Evolutionary conservation across 1,139 yeast genomes (phyloP), one percentile per base, ranked within the genome.

Genomic region (Saccharomyces pastorianus): DNA sequence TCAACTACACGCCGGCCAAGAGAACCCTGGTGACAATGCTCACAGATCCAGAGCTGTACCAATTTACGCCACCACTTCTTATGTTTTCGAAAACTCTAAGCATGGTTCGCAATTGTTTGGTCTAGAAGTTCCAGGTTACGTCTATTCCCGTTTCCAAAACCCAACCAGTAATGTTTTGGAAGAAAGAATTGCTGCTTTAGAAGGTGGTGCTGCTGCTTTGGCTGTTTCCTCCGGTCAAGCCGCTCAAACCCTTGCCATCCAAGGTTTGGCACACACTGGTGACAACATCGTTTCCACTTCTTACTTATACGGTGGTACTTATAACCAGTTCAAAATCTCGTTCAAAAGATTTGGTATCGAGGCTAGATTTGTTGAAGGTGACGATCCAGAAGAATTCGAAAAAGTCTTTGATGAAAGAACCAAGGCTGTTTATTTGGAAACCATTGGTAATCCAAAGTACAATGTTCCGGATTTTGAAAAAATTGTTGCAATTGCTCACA

Each of bases 201-300:
- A 93, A 74, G 86, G 87, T 56, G 99, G 98, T 66, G 83, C 84
- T 54, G 96, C 86, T 59, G 98, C 96, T 3, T 74, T 91, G 58
- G 95, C 96, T n/a, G 85, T 86, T 38, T 73, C 96, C 31, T 90
- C 97, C 11, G 98, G 99, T 58, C 97, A 90, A 74, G 93, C 97
- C 53, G 97, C 98, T 44, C 97, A 90, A 71, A 81, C 89, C 63
- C 70, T 88, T 58, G 96, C 97, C 38, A 77, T 90, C 67, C 78
- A 88, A 47, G 90, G 90, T 56, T 79, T 90, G 64, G 96, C 96
- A 46, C 90, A 86, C 64, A 72, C 81, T 53, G 98, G 98, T 62
- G 96, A 89, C 71, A 93, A 93, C 74, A 80, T 93, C 63, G 80
- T 93, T 55, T 82, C 96, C 46, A 84, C 96, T 38, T 81, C 96